Base-by-base conservation (phyloP, 1,284 basidiomycete species). In the Ceratorhiza oryzae-sativae region DNA sequence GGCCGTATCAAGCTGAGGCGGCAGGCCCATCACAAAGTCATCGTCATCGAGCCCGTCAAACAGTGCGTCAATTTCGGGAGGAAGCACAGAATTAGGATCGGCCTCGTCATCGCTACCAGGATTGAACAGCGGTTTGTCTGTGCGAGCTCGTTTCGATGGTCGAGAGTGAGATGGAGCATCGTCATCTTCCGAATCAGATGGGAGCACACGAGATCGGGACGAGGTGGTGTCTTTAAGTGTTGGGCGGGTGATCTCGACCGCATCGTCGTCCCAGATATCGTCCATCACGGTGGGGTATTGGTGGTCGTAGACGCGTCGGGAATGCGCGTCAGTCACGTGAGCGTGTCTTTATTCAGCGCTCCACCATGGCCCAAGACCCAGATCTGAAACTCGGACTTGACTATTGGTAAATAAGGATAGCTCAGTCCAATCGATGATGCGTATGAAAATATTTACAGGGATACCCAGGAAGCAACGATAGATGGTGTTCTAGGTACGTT, bases 341-440 rank as follows among this genome's bases (percentile, higher is more conserved):
- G 70, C 65, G 60, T 56, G 65, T 75, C 34, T 25, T 36, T 53
- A 18, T 34, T 13, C 23, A 20, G 48, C 48, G 45, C 62, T 65
- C 34, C 36, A 20, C 49, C 34, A 65, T 65, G 62, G 12, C 62
- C 34, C 84, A 76, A 9, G 77, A 82, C 36, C 82, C 85, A 4
- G 83, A 89, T 74, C 81, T 92, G 20, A 78, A 88, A 73, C 85
- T 87, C 49, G 90, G 93, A 30, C 87, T 94, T 56, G 81, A 86
- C 32, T 94, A 93, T 78, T 95, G 93, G 93, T 51, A 23, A 27
- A 23, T 3, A 9, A 9, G 8, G n/a, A 23, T 6, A 23, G n/a
- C 8, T 6, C 13, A 9, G 18, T 10, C 13, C 20, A 6, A 25
- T 27, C 18, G 27, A 51, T 20, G 27, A 9, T 12, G 4, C 49